Percentiles rank a stretch among this genome's conserved stretches.
These are phyloP conservation scores for Gillenia trifoliata DNA, from an alignment of 306 rosid genomes.

Conservation along the genomic window DNA sequence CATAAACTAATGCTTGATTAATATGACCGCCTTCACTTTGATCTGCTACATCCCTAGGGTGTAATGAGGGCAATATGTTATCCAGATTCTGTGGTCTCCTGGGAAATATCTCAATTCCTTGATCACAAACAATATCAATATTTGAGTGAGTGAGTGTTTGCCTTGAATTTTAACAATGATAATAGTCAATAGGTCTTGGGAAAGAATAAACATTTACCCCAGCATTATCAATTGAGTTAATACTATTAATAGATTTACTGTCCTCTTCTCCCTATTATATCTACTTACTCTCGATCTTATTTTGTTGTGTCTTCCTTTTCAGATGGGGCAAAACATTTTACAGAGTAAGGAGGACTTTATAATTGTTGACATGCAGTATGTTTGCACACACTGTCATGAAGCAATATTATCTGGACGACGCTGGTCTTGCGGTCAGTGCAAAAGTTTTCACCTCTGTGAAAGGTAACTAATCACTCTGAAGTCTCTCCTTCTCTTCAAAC, in stretches of 20 bases:
- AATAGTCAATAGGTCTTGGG: not conserved
- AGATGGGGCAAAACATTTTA: slow-evolving; percentile 48
- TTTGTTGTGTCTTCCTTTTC: slow-evolving; percentile 11
- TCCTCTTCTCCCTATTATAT: not conserved
- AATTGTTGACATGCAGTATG: slow-evolving; percentile 46
- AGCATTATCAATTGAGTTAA: not conserved
- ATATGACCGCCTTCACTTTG: not conserved
- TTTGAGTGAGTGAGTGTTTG: not conserved
- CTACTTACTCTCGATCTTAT: not conserved
- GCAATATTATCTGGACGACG: slow-evolving; percentile 45
- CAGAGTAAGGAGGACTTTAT: slow-evolving; percentile 51
- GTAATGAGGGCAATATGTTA: not conserved
- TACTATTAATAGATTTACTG: not conserved
- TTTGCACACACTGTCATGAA: slow-evolving; percentile 45
- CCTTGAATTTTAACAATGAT: not conserved
- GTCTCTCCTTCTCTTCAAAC: not conserved
- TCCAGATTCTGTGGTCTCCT: not conserved
- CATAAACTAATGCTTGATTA: not conserved
- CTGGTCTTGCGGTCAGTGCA: slow-evolving; percentile 60
- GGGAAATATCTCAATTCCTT: not conserved
- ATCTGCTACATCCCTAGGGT: not conserved
- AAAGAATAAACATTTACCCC: not conserved
- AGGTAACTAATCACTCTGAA: slow-evolving; percentile 28
- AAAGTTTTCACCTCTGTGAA: slow-evolving; percentile 54
- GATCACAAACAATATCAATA: not conserved